Percentiles rank a stretch among this genome's conserved stretches.
Conservation (phyloP, 805 yeast species). For the Yarrowia sp. region DNA sequence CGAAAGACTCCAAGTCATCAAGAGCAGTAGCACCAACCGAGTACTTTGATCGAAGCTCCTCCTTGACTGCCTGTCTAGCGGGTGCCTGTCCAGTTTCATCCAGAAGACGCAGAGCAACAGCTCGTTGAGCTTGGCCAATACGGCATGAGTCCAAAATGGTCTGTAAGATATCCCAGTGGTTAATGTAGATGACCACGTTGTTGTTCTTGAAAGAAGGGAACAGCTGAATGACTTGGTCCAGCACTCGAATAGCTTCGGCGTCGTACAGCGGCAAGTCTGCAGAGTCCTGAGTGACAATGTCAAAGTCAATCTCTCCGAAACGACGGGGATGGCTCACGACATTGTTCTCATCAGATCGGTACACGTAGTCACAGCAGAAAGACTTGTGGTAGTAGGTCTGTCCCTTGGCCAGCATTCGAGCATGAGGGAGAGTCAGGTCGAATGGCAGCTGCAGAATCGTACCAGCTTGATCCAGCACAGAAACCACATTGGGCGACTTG, state of each 20-base stretch:
- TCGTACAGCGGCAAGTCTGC: constrained; percentile 66
- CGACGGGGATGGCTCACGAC: constrained; percentile 73
- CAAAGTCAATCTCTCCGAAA: constrained; percentile 86
- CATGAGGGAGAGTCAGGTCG: constrained; percentile 89
- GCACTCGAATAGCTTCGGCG: constrained; percentile 85
- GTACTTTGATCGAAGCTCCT: constrained; percentile 65
- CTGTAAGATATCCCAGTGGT: constrained; percentile 82
- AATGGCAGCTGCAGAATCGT: constrained; percentile 87
- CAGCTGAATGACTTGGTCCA: constrained; percentile 70
- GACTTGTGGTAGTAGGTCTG: constrained; percentile 63
- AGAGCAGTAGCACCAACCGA: constrained; percentile 81
- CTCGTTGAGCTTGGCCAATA: constrained; percentile 73
- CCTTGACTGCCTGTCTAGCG: constrained; percentile 64
- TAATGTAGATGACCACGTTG: constrained; percentile 67
- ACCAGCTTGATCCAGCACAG: constrained; percentile 84
- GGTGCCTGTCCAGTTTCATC: constrained; percentile 78
- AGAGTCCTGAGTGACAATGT: constrained; percentile 64
- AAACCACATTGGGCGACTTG: constrained; percentile 70
- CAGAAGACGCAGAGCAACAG: constrained; percentile 71
- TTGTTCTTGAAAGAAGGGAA: constrained; percentile 72
- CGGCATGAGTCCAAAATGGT: constrained; percentile 82
- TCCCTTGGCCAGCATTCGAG: constrained; percentile 77
- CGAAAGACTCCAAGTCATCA: constrained; percentile 81
- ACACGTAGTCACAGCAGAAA: constrained; percentile 81
- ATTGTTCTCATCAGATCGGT: constrained; percentile 64